phyloP scores from a whole-genome alignment of 352 stramenopile genomes.

The Saprolegnia diclina region DNA sequence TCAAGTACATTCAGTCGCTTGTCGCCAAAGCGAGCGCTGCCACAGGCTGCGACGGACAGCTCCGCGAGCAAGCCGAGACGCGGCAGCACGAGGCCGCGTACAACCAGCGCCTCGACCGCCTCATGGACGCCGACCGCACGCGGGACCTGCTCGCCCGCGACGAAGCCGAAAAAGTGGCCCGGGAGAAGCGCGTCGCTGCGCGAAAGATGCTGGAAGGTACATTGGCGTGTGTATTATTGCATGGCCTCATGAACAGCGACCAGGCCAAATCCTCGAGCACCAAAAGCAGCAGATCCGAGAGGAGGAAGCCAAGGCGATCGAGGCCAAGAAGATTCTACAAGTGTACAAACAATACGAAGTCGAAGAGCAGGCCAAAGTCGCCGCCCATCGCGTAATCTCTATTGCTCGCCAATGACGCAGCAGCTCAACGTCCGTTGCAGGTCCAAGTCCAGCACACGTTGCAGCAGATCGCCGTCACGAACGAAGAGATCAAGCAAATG shows the following conservation, averaged over 20 bases:
- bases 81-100: slow-evolving; percentile 47
- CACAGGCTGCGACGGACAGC: slow-evolving; percentile 46
- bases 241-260: neutral
- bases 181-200: slow-evolving; percentile 52
- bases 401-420: slow-evolving; percentile 32
- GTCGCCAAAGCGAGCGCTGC: slow-evolving; percentile 56
- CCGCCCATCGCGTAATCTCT: slow-evolving; percentile 28
- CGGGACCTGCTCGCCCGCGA: slow-evolving; percentile 51
- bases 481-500: slow-evolving; percentile 60
- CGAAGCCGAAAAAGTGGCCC: slow-evolving; percentile 36
- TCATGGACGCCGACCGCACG: slow-evolving; percentile 61
- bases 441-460: slow-evolving; percentile 43
- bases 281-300: slow-evolving; percentile 65
- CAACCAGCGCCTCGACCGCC: slow-evolving; percentile 59
- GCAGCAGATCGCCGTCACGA: slow-evolving; percentile 50
- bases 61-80: slow-evolving; percentile 43
- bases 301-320: slow-evolving; percentile 70
- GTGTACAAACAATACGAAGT: slow-evolving; percentile 78
- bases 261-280: slow-evolving; percentile 54
- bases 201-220: slow-evolving; percentile 48
- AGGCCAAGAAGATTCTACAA: slow-evolving; percentile 69
- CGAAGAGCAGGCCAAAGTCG: slow-evolving; percentile 50
- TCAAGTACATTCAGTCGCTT: slow-evolving; percentile 64
- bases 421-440: neutral
- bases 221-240: neutral